phyloP scores from a whole-genome alignment of 345 rosid species.

The Eutrema japonicum region DNA sequence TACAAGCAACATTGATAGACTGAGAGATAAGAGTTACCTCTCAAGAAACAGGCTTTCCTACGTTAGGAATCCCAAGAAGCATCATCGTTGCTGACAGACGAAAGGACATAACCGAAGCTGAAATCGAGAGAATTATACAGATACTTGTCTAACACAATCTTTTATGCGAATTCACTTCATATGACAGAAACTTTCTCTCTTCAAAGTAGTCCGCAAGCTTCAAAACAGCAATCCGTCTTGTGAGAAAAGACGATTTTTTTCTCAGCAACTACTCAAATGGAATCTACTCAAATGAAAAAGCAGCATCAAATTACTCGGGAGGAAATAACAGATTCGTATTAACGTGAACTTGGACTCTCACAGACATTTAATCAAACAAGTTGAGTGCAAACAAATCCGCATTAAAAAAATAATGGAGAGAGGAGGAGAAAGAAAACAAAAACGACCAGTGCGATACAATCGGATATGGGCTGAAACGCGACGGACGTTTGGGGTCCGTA shows the following conservation, averaged over 20 bases:
- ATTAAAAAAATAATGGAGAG: no score
- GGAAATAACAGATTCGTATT: neutral
- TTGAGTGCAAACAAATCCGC: no score
- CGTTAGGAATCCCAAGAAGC: conserved; percentile 70
- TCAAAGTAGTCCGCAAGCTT: conserved; percentile 56
- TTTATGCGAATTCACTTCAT: conserved; percentile 62
- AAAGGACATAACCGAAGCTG: neutral
- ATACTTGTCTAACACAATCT: conserved; percentile 56
- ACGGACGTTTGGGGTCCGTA: conserved; percentile 45
- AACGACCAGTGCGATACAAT: conserved; percentile 59
- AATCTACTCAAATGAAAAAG: no score
- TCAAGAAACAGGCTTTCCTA: conserved; percentile 67
- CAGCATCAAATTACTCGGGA: neutral
- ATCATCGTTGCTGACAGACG: conserved; percentile 36
- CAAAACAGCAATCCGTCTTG: conserved; percentile 37
- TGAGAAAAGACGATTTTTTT: conserved; percentile 29
- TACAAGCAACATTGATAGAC: conserved; percentile 16
- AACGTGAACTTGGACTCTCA: neutral
- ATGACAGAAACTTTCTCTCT: conserved; percentile 50
- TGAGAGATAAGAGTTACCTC: conserved; percentile 48
- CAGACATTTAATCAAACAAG: conserved; percentile 50
- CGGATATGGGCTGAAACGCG: conserved; percentile 51
- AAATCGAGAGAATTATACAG: neutral
- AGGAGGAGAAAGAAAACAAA: conserved; percentile 1
- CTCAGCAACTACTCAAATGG: no score